Evolutionary conservation across 2,329 filamentous ascomycete genomes (phyloP), one percentile per base, ranked within the genome.

Genomic region (Botrytis sinoallii): DNA sequence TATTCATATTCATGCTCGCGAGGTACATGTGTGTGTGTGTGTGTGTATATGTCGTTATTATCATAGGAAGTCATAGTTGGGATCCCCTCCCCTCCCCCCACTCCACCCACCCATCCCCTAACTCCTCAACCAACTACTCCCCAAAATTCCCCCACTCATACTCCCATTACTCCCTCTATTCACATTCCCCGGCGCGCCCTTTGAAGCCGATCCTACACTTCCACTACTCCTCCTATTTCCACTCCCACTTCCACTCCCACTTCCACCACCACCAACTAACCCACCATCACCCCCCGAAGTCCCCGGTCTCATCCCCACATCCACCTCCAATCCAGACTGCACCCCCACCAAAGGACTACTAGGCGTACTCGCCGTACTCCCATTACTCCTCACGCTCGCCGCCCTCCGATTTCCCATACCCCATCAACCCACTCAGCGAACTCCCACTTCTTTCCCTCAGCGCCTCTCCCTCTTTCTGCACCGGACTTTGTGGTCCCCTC

Each of bases 101-200:
- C 8, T n/a, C 25, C 16, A 16, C n/a, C 22, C 32, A 14, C 10
- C 22, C 32, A 14, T 5, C 22, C 40, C 82, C 77, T 42, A 85
- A 77, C 79, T 94, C 88, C 46, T 92, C 88, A 44, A 90, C 89
- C 76, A 81, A 74, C 32, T 82, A 82, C 72, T 81, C 79, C 64
- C 76, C 76, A 64, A 76, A 77, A 5, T 75, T 73, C 4, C 72
- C 77, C 44, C 68, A 88, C 46, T 91, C 88, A 40, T 90, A 88
- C 76, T 81, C 75, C 29, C 82, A 82, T 73, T 81, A 40, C 66
- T 29, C 66, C 66, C 40, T 40, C 46, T 16, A 40, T 44, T 44
- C 61, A 4, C 14, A 29, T 18, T 57, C 7, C 52, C 52, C 16
- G 52, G 0, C 14, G n/a, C n/a, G 7, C 52, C 52, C n/a, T 18